Conservation (phyloP, 768 basidiomycete species). For the Auriculariales sp. region DNA sequence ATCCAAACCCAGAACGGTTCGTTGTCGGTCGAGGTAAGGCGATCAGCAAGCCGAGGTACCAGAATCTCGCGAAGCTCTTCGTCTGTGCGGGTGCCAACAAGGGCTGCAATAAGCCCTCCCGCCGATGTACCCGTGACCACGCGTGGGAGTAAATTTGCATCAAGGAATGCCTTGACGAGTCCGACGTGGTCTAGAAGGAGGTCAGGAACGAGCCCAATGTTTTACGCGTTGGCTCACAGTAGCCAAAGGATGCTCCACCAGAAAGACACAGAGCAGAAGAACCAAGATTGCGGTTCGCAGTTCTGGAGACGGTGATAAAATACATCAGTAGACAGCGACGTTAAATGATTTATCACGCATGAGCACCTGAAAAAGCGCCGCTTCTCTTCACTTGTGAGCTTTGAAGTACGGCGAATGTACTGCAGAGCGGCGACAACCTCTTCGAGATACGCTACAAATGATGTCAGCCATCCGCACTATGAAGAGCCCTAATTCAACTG, state of each 20-base stretch:
- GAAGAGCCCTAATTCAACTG: constrained; percentile 13
- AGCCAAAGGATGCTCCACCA: constrained; percentile 92
- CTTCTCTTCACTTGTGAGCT: constrained; percentile 77
- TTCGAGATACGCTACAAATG: constrained; percentile 51
- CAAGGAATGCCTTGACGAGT: constrained; percentile 82
- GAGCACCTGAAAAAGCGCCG: constrained; percentile 66
- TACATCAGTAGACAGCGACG: too few relatives aligned
- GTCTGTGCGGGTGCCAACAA: constrained; percentile 79
- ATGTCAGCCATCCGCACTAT: neutral
- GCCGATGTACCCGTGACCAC: constrained; percentile 94
- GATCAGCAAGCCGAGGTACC: constrained; percentile 71
- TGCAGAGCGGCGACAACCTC: constrained; percentile 67
- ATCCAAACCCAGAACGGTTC: constrained; percentile 61
- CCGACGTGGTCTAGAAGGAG: constrained; percentile 61
- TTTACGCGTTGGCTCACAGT: constrained; percentile 51
- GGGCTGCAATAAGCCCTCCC: constrained; percentile 63
- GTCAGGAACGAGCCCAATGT: neutral
- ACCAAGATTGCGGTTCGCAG: constrained; percentile 78
- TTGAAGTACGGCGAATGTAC: constrained; percentile 58
- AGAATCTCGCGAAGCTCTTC: constrained; percentile 68
- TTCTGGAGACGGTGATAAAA: constrained; percentile 32
- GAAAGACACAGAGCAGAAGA: constrained; percentile 85
- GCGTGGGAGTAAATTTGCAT: constrained; percentile 71
- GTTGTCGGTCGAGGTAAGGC: constrained; percentile 51
- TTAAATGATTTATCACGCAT: too few relatives aligned